Evolutionary conservation across 2,329 filamentous ascomycete genomes (phyloP).

Genomic region (Fusarium aywerte): DNA sequence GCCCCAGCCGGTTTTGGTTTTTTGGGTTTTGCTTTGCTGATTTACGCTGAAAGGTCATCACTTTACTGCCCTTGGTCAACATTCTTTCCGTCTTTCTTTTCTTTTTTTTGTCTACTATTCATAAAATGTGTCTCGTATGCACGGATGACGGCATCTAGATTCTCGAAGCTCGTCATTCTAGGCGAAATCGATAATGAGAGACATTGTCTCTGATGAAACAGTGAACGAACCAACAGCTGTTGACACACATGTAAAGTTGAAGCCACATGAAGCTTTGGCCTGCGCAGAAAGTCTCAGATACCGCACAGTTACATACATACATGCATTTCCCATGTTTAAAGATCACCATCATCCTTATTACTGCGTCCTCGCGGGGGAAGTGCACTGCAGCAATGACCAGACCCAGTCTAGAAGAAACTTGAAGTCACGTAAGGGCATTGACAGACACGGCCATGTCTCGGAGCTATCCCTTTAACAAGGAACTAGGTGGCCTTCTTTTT

Average conservation of each 20-base stretch:
- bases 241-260: not conserved
- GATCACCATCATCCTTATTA: not conserved
- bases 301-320: not conserved
- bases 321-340: constrained; percentile 16
- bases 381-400: not conserved
- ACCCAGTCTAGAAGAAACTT: not conserved
- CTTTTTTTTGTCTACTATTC: not conserved
- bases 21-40: not conserved
- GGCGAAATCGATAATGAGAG: not conserved
- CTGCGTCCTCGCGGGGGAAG: not conserved
- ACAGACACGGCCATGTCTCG: constrained; percentile 27
- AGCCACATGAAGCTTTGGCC: not conserved
- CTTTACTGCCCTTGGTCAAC: constrained; percentile 28
- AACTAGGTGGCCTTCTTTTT: not conserved
- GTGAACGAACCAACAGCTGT: not conserved
- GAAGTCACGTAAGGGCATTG: constrained; percentile 5
- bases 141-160: constrained; percentile 3
- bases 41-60: not conserved
- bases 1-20: constrained; percentile 30
- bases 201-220: not conserved
- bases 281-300: too few species aligned
- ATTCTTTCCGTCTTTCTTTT: not conserved
- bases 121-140: not conserved
- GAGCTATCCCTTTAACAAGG: constrained; percentile 26
- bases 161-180: not conserved